Conservation (phyloP, 805 yeast genomes). For the Wickerhamiella bombiphila region DNA sequence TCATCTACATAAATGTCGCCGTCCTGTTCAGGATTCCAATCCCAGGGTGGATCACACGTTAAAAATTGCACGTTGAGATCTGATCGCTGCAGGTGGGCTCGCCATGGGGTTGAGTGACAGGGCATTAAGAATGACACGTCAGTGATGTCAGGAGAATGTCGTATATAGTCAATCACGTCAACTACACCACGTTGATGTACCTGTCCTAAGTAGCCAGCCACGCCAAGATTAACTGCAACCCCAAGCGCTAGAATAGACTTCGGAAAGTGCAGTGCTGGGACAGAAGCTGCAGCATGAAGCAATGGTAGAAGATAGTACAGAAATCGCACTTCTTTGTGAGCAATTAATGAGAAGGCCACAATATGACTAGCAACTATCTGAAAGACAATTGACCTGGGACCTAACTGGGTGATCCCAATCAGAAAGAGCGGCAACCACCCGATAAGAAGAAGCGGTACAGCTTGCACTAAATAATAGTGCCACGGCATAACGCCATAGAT, state of each 20-base stretch:
- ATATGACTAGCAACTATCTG: constrained; percentile 31
- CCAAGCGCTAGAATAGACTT: constrained; percentile 1
- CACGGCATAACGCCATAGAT: constrained; percentile 68
- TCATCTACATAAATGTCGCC: constrained; percentile 52
- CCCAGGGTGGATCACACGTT: constrained; percentile 79
- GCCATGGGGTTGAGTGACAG: constrained; percentile 96
- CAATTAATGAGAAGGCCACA: constrained; percentile 43
- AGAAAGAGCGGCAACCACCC: constrained; percentile 39
- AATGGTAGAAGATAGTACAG: constrained; percentile 75
- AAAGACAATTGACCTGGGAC: constrained; percentile 18
- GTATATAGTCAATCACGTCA: constrained; percentile 42
- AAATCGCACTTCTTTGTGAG: constrained; percentile 86
- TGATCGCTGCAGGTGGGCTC: constrained; percentile 55
- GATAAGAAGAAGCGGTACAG: constrained; percentile 60
- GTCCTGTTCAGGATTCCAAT: not conserved
- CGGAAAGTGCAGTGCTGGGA: constrained; percentile 6
- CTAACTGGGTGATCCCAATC: constrained; percentile 5
- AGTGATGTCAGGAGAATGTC: constrained; percentile 26
- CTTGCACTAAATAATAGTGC: constrained; percentile 75
- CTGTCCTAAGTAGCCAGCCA: constrained; percentile 41
- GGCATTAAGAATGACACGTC: constrained; percentile 80
- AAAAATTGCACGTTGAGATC: constrained; percentile 49
- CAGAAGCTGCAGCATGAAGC: constrained; percentile 38
- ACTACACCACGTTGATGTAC: constrained; percentile 80
- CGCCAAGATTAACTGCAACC: constrained; percentile 25